Base-by-base conservation (phyloP, 768 basidiomycete genomes). In the Amylocystis lapponica region DNA sequence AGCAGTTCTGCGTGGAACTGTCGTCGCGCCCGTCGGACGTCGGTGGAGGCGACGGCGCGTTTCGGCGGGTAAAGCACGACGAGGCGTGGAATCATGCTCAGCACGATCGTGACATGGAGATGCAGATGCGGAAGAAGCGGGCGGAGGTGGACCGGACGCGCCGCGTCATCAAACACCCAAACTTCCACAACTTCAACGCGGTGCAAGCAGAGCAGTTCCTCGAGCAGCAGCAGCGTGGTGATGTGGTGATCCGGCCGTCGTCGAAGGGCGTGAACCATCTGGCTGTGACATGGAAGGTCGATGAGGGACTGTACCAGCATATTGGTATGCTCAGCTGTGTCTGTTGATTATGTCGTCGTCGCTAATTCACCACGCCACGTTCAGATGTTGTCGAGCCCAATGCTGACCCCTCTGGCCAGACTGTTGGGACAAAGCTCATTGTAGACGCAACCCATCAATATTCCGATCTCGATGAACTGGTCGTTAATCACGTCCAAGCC, bases 261-360 rank as follows among this genome's bases (percentile, higher is more conserved):
- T 97, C 95, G 4, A 93, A 94, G 63, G 95, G 95, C 12, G 67
- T 74, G 27, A 79, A 96, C 54, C 96, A 98, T 66, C 72, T 99
- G 27, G 95, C 95, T 33, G 86, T 99, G 9, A 99, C 96, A 0
- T 99, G 96, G 96, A 99, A 98, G 66, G 93, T 99, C 2, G 95
- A 94, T 50, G 86, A 96, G 45, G 88, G 83, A 47, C 68, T 99
- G 21, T 98, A 88, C 63, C 96, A 98, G 59, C 96, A 99, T 59
- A 87, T 99, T 45, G 93, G 93, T 92, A 57, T 39, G 84, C 41
- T 30, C n/a, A n/a, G n/a, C n/a, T n/a, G n/a, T 34, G 31, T 43
- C 36, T 27, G 11, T n/a, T 31, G 6, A 22, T 20, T 30, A n/a
- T 19, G 22, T 14, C 35, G n/a, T 14, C 21, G 41, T 21, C 32